Conservation (phyloP, 345 rosid genomes). For the Litchi chinensis region DNA sequence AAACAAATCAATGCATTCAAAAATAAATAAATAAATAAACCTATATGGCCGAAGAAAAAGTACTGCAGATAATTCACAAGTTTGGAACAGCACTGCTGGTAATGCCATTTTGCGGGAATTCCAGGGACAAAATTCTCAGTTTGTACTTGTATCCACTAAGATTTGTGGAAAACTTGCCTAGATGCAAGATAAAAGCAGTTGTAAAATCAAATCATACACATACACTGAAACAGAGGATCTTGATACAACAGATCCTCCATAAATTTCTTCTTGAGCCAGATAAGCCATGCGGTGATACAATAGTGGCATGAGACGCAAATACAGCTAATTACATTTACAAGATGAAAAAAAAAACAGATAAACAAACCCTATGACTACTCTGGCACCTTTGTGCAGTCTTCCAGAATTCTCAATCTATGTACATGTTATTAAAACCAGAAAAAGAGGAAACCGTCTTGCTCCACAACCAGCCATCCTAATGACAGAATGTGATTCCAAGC, state of each 20-base stretch:
- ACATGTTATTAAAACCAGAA: slow-evolving; percentile 8
- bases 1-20: neutral
- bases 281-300: neutral
- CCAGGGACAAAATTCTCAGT: too few relatives aligned
- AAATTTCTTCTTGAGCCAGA: neutral
- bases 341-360: neutral
- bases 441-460: slow-evolving; percentile 31
- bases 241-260: neutral
- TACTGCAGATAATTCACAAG: too few relatives aligned
- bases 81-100: too few relatives aligned
- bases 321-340: slow-evolving; percentile 14
- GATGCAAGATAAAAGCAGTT: neutral
- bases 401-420: slow-evolving; percentile 17
- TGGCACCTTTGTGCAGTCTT: neutral
- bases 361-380: neutral
- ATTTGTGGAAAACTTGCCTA: neutral
- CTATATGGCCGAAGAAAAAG: neutral
- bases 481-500: slow-evolving; percentile 44
- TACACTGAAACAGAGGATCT: neutral
- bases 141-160: too few relatives aligned
- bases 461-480: slow-evolving; percentile 31
- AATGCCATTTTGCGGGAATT: too few relatives aligned
- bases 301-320: neutral
- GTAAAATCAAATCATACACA: neutral
- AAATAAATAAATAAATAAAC: too few relatives aligned